Evolutionary conservation across 2,329 filamentous ascomycete species (phyloP).

Genomic region (Trichophyton mentagrophytes): DNA sequence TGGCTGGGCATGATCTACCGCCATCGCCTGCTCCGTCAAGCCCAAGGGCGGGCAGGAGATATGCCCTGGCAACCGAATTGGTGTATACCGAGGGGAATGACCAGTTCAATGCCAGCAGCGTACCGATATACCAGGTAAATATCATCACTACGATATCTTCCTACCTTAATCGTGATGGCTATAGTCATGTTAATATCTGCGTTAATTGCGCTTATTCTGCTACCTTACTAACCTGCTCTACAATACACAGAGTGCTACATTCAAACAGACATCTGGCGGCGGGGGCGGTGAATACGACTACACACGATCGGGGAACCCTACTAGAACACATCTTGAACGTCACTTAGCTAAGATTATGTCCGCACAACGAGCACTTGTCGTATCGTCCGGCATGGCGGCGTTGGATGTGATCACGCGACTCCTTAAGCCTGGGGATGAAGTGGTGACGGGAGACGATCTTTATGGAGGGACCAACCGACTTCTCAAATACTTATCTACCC

Average conservation of each 20-base stretch:
- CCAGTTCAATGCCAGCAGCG: constrained; percentile 91
- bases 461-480: constrained; percentile 93
- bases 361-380: constrained; percentile 76
- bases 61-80: constrained; percentile 87
- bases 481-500: constrained; percentile 77
- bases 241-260: constrained; percentile 66
- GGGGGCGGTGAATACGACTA: constrained; percentile 94
- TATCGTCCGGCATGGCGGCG: constrained; percentile 94
- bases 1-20: constrained; percentile 73
- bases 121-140: constrained; percentile 79
- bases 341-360: constrained; percentile 99
- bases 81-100: constrained; percentile 94
- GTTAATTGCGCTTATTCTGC: background rate
- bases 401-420: constrained; percentile 91
- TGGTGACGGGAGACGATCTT: constrained; percentile 90
- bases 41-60: constrained; percentile 72
- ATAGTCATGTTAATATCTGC: background rate
- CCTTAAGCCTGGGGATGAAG: constrained; percentile 84
- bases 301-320: constrained; percentile 93
- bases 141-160: background rate
- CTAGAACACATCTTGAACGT: constrained; percentile 85
- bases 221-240: background rate
- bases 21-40: constrained; percentile 89
- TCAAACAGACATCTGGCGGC: constrained; percentile 75
- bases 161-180: background rate